phyloP scores from a whole-genome alignment of 768 basidiomycete genomes.

The Leccinum uliginosum region DNA sequence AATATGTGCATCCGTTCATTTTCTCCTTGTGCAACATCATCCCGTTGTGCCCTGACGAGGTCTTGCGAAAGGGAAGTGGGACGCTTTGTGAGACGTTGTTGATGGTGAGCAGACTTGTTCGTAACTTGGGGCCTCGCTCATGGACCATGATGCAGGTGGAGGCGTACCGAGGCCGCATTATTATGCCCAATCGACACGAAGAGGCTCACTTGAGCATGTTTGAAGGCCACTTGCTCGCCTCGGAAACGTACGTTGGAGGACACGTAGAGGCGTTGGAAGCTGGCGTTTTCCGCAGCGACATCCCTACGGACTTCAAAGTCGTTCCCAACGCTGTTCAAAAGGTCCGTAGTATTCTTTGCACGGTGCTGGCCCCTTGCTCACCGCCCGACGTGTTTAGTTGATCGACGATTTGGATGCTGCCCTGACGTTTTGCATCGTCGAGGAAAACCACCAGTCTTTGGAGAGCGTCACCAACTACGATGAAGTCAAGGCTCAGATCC shows the following conservation, averaged over 20 bases:
- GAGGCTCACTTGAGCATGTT: slow-evolving; percentile 89
- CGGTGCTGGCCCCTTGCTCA: not conserved
- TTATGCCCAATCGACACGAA: slow-evolving; percentile 98
- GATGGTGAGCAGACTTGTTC: slow-evolving; percentile 62
- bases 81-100: slow-evolving; percentile 96
- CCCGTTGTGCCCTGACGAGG: slow-evolving; percentile 93
- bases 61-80: slow-evolving; percentile 91
- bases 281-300: slow-evolving; percentile 96
- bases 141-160: slow-evolving; percentile 65
- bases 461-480: slow-evolving; percentile 93
- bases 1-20: slow-evolving; percentile 99
- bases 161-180: slow-evolving; percentile 85
- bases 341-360: slow-evolving; percentile 37
- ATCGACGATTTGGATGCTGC: slow-evolving; percentile 94
- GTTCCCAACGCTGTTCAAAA: slow-evolving; percentile 82
- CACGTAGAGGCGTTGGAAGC: slow-evolving; percentile 99
- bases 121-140: slow-evolving; percentile 2
- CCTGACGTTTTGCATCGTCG: slow-evolving; percentile 79
- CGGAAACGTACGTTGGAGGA: slow-evolving; percentile 98
- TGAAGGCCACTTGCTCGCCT: slow-evolving; percentile 93
- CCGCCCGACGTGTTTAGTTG: slow-evolving; percentile 50
- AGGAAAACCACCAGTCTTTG: slow-evolving; percentile 76
- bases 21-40: slow-evolving; percentile 99
- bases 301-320: slow-evolving; percentile 91
- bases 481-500: slow-evolving; percentile 80